Percentiles rank a stretch among this genome's conserved stretches.
Conservation (phyloP, 805 yeast genomes). For the Monosporozyma aquatica region DNA sequence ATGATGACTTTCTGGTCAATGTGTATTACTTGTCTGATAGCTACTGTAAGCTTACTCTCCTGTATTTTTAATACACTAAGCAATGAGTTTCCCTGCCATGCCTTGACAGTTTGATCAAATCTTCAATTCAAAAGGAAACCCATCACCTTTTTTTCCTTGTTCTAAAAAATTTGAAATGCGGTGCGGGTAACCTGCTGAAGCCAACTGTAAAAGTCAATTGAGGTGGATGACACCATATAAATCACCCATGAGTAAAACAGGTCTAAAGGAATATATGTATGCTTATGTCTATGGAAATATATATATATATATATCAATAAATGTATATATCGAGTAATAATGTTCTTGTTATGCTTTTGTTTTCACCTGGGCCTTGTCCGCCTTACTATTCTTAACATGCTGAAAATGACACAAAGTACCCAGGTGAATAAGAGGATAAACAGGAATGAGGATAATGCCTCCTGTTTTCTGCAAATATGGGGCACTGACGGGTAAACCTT, state of each 20-base stretch:
- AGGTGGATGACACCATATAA: neutral
- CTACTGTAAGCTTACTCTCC: no score
- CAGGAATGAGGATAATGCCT: slow-evolving; percentile 68
- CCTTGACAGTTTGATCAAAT: no score
- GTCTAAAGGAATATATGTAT: neutral
- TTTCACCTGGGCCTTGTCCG: slow-evolving; percentile 32
- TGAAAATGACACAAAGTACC: slow-evolving; percentile 78
- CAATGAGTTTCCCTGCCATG: no score
- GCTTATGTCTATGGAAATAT: neutral
- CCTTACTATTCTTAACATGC: slow-evolving; percentile 75
- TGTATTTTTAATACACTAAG: no score
- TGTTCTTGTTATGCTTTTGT: no score
- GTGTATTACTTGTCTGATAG: no score
- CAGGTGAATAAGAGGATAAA: slow-evolving; percentile 69
- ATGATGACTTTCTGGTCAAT: no score
- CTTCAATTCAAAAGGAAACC: neutral
- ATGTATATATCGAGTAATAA: neutral
- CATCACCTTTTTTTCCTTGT: neutral
- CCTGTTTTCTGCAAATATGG: slow-evolving; percentile 67
- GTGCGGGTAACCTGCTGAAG: neutral
- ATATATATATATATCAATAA: neutral
- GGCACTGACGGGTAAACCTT: slow-evolving; percentile 29
- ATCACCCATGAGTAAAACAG: no score
- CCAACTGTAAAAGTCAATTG: neutral
- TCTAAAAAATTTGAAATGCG: neutral